phyloP scores from a whole-genome alignment of 2,329 filamentous ascomycete species.

The Pestalotiopsis sp. region DNA sequence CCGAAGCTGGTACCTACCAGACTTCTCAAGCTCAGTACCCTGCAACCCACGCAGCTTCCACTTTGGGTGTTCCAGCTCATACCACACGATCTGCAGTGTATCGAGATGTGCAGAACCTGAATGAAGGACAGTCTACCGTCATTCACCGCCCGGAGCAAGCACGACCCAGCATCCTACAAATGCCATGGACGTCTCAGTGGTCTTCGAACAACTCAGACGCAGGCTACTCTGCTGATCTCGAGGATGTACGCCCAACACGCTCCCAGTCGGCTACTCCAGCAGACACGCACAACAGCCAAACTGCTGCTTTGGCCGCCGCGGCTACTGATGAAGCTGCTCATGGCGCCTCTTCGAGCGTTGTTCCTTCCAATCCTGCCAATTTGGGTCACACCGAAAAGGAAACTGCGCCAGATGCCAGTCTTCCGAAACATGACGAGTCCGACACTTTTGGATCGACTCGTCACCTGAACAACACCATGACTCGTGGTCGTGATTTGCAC shows the following conservation, averaged over 20 bases:
- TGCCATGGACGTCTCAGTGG: not conserved
- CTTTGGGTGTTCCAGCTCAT: too few relatives aligned
- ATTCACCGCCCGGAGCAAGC: conserved; percentile 17
- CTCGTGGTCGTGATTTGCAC: conserved; percentile 11
- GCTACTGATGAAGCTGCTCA: too few relatives aligned
- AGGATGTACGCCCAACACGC: not conserved
- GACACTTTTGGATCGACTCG: not conserved
- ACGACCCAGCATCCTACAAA: conserved; percentile 12
- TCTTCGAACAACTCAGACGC: not conserved
- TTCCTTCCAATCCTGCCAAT: too few relatives aligned
- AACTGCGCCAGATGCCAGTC: too few relatives aligned
- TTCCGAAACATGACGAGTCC: too few relatives aligned
- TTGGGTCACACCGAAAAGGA: not conserved
- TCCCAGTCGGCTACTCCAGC: not conserved
- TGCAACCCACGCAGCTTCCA: too few relatives aligned
- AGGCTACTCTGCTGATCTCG: not conserved
- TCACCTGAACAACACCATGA: not conserved
- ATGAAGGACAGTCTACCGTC: conserved; percentile 15
- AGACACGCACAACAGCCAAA: too few relatives aligned
- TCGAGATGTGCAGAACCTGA: conserved; percentile 10
- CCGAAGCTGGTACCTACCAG: too few relatives aligned
- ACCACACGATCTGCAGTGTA: not conserved
- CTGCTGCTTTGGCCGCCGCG: too few relatives aligned
- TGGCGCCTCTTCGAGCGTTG: too few relatives aligned
- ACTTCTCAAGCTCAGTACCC: too few relatives aligned